Evolutionary conservation across 306 rosid species (phyloP).

Genomic region (Luffa aegyptiaca): DNA sequence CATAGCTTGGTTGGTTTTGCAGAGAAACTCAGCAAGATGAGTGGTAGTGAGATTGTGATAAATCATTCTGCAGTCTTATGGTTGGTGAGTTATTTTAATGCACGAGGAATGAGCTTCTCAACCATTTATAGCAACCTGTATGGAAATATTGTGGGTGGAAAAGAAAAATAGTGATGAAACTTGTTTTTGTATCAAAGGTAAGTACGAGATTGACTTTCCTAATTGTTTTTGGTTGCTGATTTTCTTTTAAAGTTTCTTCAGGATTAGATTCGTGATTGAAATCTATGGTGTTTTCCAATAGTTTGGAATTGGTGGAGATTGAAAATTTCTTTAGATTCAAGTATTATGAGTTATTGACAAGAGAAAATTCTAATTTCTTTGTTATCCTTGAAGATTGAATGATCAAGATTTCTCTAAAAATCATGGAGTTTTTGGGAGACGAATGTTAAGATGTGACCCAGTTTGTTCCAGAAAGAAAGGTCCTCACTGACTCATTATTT

Average conservation of each 20-base stretch:
- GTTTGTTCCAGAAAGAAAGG: not conserved
- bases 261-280: not conserved
- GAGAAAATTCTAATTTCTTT: not conserved
- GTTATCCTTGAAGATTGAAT: not conserved
- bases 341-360: not conserved
- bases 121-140: not conserved
- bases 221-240: not conserved
- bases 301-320: not conserved
- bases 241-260: not conserved
- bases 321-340: not conserved
- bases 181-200: not conserved
- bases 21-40: constrained; percentile 15
- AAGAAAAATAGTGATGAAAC: not conserved
- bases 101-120: constrained; percentile 13
- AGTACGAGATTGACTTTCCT: not conserved
- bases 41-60: constrained; percentile 13
- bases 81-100: constrained; percentile 17
- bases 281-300: not conserved
- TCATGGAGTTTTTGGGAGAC: not conserved
- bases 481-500: not conserved
- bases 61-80: constrained; percentile 23
- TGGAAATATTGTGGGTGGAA: not conserved
- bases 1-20: constrained; percentile 15
- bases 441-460: not conserved
- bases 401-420: not conserved